phyloP scores from a whole-genome alignment of 148 eudicot genomes.

The Spergularia marina region DNA sequence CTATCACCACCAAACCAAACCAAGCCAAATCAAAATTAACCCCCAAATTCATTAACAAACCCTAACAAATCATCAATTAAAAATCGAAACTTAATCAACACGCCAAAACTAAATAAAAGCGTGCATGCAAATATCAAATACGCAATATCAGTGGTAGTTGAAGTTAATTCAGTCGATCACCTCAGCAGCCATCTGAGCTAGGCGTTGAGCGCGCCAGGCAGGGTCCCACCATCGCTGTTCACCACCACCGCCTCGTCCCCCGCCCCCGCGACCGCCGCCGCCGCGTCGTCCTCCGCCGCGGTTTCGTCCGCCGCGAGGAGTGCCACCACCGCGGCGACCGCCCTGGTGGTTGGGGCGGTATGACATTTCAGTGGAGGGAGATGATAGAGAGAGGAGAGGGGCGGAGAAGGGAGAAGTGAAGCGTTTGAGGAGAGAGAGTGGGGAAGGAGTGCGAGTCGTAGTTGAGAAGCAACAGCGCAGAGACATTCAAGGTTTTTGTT shows the following conservation, averaged over 20 bases:
- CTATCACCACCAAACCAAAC: slow-evolving; percentile 31
- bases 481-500: slow-evolving; percentile 23
- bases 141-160: neutral
- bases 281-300: slow-evolving; percentile 47
- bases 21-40: neutral
- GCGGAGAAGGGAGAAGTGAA: slow-evolving; percentile 12
- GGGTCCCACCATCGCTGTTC: slow-evolving; percentile 99
- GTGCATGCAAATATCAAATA: neutral
- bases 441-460: neutral
- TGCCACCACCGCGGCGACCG: slow-evolving; percentile 66
- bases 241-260: slow-evolving; percentile 58
- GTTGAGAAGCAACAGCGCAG: slow-evolving; percentile 19
- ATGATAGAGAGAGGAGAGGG: slow-evolving; percentile 14
- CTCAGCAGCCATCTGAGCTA: slow-evolving; percentile 62
- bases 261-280: slow-evolving; percentile 43
- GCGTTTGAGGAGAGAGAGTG: slow-evolving; percentile 21
- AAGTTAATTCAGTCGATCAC: slow-evolving; percentile 28
- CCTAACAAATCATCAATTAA: slow-evolving; percentile 6
- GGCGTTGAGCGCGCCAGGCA: slow-evolving; percentile 89
- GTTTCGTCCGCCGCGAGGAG: slow-evolving; percentile 29
- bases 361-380: slow-evolving; percentile 51
- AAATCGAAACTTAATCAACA: neutral
- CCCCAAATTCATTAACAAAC: neutral
- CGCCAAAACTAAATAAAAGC: neutral
- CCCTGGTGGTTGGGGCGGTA: slow-evolving; percentile 75